phyloP scores from a whole-genome alignment of 768 basidiomycete species.

The Russula abietina region DNA sequence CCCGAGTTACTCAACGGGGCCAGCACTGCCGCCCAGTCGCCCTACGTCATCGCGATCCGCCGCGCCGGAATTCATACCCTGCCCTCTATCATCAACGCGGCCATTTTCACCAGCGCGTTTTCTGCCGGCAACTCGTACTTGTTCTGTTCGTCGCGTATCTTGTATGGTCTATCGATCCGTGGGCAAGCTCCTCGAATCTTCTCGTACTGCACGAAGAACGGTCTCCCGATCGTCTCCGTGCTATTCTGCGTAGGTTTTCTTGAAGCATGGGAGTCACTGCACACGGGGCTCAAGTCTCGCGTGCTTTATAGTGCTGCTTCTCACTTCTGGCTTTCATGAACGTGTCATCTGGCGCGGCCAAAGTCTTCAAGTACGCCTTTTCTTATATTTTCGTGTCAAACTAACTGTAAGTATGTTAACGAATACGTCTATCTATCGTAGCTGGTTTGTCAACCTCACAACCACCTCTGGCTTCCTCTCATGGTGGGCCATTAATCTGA shows the following conservation, averaged over 20 bases:
- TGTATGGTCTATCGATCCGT: slow-evolving; percentile 35
- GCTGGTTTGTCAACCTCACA: slow-evolving; percentile 66
- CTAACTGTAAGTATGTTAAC: background rate
- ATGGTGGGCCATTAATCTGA: slow-evolving; percentile 64
- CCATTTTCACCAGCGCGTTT: slow-evolving; percentile 67
- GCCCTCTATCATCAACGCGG: slow-evolving; percentile 66
- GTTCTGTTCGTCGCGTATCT: slow-evolving; percentile 45
- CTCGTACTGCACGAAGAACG: slow-evolving; percentile 42
- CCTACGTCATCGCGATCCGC: slow-evolving; percentile 78
- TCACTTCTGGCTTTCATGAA: slow-evolving; percentile 58
- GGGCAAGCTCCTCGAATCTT: slow-evolving; percentile 41
- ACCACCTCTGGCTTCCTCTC: slow-evolving; percentile 68
- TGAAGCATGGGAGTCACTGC: background rate
- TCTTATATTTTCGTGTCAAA: background rate
- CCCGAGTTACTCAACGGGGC: slow-evolving; percentile 40
- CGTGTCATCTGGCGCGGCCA: slow-evolving; percentile 47
- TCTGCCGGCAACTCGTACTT: slow-evolving; percentile 65
- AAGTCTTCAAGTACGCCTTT: slow-evolving; percentile 47
- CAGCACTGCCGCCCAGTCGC: slow-evolving; percentile 69
- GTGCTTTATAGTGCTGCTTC: slow-evolving; percentile 35
- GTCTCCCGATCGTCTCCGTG: slow-evolving; percentile 44
- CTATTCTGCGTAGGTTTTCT: slow-evolving; percentile 28
- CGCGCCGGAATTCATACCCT: slow-evolving; percentile 64
- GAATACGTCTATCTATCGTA: too few species aligned
- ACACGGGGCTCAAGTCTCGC: slow-evolving; percentile 5